phyloP scores from a whole-genome alignment of 805 yeast species.

The Suhomyces sp. region DNA sequence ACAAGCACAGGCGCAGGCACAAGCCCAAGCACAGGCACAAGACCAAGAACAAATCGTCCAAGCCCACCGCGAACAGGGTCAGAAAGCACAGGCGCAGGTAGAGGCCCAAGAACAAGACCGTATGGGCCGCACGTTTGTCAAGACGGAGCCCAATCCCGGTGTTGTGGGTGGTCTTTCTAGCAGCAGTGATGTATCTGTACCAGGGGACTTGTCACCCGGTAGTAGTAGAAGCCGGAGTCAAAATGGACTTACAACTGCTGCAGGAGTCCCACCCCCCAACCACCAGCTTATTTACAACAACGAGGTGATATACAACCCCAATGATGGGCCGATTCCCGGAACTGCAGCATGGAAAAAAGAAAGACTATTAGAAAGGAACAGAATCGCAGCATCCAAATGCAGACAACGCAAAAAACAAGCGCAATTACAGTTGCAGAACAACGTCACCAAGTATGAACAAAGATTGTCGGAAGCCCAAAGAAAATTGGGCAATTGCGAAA shows the following conservation, averaged over 20 bases:
- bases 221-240: background rate
- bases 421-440: slow-evolving; percentile 63
- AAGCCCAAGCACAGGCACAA: background rate
- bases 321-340: slow-evolving; percentile 60
- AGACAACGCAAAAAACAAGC: slow-evolving; percentile 67
- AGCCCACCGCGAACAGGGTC: background rate
- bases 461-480: slow-evolving; percentile 36
- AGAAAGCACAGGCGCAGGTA: background rate
- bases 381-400: slow-evolving; percentile 69
- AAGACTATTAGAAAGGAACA: slow-evolving; percentile 55
- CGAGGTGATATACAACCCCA: slow-evolving; percentile 52
- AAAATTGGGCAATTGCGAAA: slow-evolving; percentile 21
- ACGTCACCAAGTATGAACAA: slow-evolving; percentile 46
- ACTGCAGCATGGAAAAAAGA: slow-evolving; percentile 68
- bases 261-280: slow-evolving; percentile 49
- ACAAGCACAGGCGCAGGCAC: background rate
- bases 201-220: background rate
- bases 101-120: background rate
- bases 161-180: background rate
- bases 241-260: slow-evolving; percentile 14
- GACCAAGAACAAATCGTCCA: background rate
- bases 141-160: background rate
- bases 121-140: background rate
- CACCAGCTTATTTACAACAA: slow-evolving; percentile 53
- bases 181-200: background rate